Conservation (phyloP, 2,329 filamentous ascomycete species). For the Pseudocercospora fijiensis region DNA sequence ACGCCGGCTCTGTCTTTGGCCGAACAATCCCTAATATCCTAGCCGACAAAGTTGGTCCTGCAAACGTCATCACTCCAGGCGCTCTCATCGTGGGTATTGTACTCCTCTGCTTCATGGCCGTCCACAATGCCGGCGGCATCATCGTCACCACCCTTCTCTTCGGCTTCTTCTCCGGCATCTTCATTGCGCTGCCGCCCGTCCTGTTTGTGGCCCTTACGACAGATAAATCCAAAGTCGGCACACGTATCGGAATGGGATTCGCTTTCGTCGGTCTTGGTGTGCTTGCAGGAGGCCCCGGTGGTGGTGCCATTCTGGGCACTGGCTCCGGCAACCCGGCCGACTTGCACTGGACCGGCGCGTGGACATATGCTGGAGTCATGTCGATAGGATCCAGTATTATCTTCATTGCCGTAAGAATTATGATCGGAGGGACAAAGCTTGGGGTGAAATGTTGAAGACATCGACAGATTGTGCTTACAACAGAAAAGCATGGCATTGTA, state of each 20-base stretch:
- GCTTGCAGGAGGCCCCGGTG: conserved; percentile 40
- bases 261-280: conserved; percentile 38
- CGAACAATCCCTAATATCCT: conserved; percentile 43
- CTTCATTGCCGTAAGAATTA: conserved; percentile 31
- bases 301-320: conserved; percentile 60
- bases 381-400: conserved; percentile 28
- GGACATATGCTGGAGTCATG: conserved; percentile 37
- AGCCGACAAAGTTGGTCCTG: conserved; percentile 41
- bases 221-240: conserved; percentile 47
- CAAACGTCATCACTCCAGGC: conserved; percentile 40
- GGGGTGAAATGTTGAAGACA: conserved; percentile 33
- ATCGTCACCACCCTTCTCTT: conserved; percentile 41
- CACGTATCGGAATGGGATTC: conserved; percentile 33
- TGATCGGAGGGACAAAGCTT: conserved; percentile 31
- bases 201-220: conserved; percentile 43
- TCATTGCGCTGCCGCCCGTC: conserved; percentile 46
- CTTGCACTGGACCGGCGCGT: conserved; percentile 52
- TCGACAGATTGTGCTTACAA: conserved; percentile 11
- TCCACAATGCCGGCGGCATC: conserved; percentile 37
- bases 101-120: conserved; percentile 42
- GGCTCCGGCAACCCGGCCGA: conserved; percentile 54
- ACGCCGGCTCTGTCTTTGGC: conserved; percentile 45
- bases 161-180: conserved; percentile 48
- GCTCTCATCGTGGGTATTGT: conserved; percentile 39
- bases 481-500: neutral